Evolutionary conservation across 179 eudicot genomes (phyloP).

Genomic region (Spinacia oleracea): DNA sequence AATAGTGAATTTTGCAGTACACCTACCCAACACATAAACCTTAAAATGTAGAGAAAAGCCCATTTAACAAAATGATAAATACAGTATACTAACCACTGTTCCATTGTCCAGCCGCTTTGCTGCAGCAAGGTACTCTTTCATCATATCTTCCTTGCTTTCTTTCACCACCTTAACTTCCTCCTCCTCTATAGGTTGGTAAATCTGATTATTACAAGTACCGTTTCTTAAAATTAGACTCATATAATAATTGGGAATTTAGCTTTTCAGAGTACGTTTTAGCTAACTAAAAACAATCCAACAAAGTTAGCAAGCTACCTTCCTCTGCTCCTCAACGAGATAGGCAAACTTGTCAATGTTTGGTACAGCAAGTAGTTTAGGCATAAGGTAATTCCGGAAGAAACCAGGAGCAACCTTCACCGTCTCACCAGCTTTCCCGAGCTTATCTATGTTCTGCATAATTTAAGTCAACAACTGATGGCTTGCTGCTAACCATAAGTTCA

Average conservation of each 20-base stretch:
- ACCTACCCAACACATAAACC: neutral
- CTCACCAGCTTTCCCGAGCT: slow-evolving; percentile 93
- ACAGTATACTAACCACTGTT: slow-evolving; percentile 49
- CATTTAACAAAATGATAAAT: neutral
- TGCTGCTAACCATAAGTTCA: neutral
- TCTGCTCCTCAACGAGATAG: slow-evolving; percentile 74
- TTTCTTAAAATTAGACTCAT: slow-evolving; percentile 5
- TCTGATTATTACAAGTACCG: slow-evolving; percentile 43
- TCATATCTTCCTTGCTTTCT: slow-evolving; percentile 54
- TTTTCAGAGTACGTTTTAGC: neutral
- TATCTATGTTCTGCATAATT: slow-evolving; percentile 66
- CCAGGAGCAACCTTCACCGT: slow-evolving; percentile 94
- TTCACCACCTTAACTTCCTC: slow-evolving; percentile 75
- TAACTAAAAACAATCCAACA: neutral
- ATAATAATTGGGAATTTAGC: neutral
- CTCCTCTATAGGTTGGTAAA: slow-evolving; percentile 66
- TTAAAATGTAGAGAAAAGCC: too few relatives aligned
- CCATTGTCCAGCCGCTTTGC: slow-evolving; percentile 61
- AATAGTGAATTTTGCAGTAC: neutral
- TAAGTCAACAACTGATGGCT: slow-evolving; percentile 5
- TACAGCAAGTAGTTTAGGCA: slow-evolving; percentile 92
- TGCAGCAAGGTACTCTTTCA: slow-evolving; percentile 68
- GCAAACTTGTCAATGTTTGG: slow-evolving; percentile 91
- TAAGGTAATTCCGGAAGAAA: slow-evolving; percentile 81
- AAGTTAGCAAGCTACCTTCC: slow-evolving; percentile 53